Percentiles rank a stretch among this genome's conserved stretches.
Evolutionary conservation across 805 yeast species (phyloP).

Genomic region (Kregervanrija delftensis): DNA sequence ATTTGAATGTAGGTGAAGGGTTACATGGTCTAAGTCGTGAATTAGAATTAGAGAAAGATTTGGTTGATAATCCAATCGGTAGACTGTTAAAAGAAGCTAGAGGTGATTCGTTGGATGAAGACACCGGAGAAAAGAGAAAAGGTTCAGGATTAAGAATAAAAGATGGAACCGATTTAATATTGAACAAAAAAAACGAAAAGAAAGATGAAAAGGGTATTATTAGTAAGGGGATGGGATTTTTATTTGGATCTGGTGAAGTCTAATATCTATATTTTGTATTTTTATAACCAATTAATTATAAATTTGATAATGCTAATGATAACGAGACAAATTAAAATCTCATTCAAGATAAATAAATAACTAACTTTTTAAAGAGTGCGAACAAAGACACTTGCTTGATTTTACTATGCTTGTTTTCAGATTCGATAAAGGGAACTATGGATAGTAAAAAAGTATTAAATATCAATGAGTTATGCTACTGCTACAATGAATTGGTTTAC

Average conservation of each 20-base stretch:
- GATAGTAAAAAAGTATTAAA: no score
- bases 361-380: no score
- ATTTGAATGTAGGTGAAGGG: conserved; percentile 10
- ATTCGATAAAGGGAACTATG: no score
- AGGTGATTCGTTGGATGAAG: not conserved
- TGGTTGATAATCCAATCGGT: conserved; percentile 8
- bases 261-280: conserved; percentile 1
- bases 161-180: conserved; percentile 8
- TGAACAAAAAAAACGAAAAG: not conserved
- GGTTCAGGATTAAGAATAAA: conserved; percentile 1
- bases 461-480: no score
- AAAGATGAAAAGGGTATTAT: not conserved
- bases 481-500: no score
- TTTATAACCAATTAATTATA: not conserved
- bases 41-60: conserved; percentile 1
- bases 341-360: no score
- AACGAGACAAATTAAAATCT: no score
- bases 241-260: conserved; percentile 11
- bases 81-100: conserved; percentile 1
- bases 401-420: no score
- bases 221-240: conserved; percentile 3
- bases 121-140: not conserved
- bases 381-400: no score
- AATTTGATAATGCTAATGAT: no score
- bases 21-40: conserved; percentile 6